Evolutionary conservation across 2,329 filamentous ascomycete species (phyloP), one percentile per base, ranked within the genome.

Genomic region (Nannizzia gypsea): DNA sequence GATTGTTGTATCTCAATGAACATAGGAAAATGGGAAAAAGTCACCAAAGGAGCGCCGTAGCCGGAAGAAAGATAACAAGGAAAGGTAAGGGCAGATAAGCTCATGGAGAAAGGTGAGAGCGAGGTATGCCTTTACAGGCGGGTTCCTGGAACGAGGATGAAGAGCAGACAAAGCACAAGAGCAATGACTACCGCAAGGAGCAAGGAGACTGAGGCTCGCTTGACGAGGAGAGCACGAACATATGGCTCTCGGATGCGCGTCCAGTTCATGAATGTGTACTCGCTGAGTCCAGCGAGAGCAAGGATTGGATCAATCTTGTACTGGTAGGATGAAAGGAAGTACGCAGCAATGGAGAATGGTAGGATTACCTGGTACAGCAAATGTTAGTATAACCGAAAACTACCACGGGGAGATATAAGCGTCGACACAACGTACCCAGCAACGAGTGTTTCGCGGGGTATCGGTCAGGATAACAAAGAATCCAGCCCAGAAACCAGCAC

Each of bases 231-330:
- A 69, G 85, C 88, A 64, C 89, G 87, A 59, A 99, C 88, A 70
- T 93, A 99, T 0, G 90, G 89, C 74, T 99, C 93, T 59, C 88
- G 84, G 64, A 97, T 89, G 44, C 84, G 83, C 24, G 88, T 87
- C 77, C 95, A 96, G 73, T 86, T 88, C 80, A 96, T 91, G 57
- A 95, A 90, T 0, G 92, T 96, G 76, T 97, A 96, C 77, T 99
- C 95, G 77, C 91, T 96, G 72, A 86, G 87, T 38, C 92, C 91
- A n/a, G 88, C 73, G 20, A 97, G 80, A 3, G 90, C 93, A 72
- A 97, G 84, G 63, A 96, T 78, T 0, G 95, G 92, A 68, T 99
- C 93, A 57, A 99, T 83, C 64, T 90, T 90, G 76, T 97, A 99
- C 73, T 97, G 92, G 69, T 97, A 95, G 1, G 91, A 93, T 28